Evolutionary conservation across 192 early-diverging fungal genomes (phyloP).

Genomic region (Lobosporangium transversale): DNA sequence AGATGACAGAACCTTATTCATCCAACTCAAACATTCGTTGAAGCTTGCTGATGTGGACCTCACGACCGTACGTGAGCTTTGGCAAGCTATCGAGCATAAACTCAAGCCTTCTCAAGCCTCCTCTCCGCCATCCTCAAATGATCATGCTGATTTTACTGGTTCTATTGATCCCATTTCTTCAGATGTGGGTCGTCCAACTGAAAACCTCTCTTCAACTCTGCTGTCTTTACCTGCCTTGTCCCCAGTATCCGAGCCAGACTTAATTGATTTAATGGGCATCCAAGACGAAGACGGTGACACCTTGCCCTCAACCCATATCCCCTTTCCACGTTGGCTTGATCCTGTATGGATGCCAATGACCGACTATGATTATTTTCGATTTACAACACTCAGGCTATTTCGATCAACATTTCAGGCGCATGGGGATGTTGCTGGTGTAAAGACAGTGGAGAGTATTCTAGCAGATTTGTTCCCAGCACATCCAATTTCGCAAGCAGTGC

Average conservation of each 20-base stretch:
- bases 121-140: no score
- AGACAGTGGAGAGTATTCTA: constrained; percentile 20
- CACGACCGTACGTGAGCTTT: constrained; percentile 28
- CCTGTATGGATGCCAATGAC: constrained; percentile 9
- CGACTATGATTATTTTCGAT: constrained; percentile 24
- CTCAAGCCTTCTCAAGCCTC: neutral
- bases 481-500: neutral
- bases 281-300: neutral
- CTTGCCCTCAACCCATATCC: constrained; percentile 19
- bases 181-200: no score
- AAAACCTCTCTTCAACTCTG: no score
- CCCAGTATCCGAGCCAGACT: no score
- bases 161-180: no score
- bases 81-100: constrained; percentile 16
- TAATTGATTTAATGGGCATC: neutral
- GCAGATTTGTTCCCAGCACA: constrained; percentile 21
- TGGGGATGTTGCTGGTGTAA: constrained; percentile 25
- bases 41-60: constrained; percentile 13
- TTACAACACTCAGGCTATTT: constrained; percentile 24
- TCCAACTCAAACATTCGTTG: constrained; percentile 39
- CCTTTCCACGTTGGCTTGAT: constrained; percentile 16
- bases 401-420: constrained; percentile 18
- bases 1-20: constrained; percentile 33
- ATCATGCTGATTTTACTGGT: no score
- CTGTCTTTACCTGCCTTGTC: no score